A percentile compares a stretch with the other conserved stretches of the same genome.
phyloP scores from a whole-genome alignment of 345 rosid genomes.

The Citropsis articulata region DNA sequence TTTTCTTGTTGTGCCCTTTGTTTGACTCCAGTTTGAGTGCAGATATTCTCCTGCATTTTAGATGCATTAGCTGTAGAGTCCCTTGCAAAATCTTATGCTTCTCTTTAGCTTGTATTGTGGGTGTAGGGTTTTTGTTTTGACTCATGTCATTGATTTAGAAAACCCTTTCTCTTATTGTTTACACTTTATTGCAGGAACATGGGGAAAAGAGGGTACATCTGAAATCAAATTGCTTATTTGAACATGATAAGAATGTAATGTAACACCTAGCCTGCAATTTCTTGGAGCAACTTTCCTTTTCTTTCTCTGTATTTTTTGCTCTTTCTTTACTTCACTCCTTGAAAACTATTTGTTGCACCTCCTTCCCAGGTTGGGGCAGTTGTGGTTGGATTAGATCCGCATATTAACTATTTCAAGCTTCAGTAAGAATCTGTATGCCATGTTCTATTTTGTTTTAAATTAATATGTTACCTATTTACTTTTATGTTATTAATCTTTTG shows the following conservation, averaged over 20 bases:
- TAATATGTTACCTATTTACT: not conserved
- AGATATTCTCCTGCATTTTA: not conserved
- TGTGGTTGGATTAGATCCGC: slow-evolving; percentile 81
- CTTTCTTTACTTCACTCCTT: slow-evolving; percentile 5
- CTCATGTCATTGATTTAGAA: not conserved
- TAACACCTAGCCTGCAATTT: slow-evolving; percentile 22
- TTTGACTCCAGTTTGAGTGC: not conserved
- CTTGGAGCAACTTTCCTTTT: not conserved
- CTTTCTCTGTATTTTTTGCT: not conserved
- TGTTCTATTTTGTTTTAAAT: slow-evolving; percentile 3
- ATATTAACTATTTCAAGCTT: slow-evolving; percentile 87
- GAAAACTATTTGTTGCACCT: slow-evolving; percentile 21
- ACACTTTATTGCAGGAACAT: slow-evolving; percentile 63
- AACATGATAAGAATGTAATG: slow-evolving; percentile 77
- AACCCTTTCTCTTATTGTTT: not conserved
- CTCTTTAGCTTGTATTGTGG: not conserved
- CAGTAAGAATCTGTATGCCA: slow-evolving; percentile 51
- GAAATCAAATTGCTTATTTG: slow-evolving; percentile 57
- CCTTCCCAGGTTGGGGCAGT: slow-evolving; percentile 89
- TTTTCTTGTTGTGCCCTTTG: not conserved
- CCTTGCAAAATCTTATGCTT: not conserved
- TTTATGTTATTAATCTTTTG: not conserved
- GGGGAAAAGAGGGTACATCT: slow-evolving; percentile 56
- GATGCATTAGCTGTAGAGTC: not conserved
- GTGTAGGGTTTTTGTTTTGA: not conserved